Evolutionary conservation across 2,329 filamentous ascomycete genomes (phyloP).

Genomic region (Talaromyces sp.): DNA sequence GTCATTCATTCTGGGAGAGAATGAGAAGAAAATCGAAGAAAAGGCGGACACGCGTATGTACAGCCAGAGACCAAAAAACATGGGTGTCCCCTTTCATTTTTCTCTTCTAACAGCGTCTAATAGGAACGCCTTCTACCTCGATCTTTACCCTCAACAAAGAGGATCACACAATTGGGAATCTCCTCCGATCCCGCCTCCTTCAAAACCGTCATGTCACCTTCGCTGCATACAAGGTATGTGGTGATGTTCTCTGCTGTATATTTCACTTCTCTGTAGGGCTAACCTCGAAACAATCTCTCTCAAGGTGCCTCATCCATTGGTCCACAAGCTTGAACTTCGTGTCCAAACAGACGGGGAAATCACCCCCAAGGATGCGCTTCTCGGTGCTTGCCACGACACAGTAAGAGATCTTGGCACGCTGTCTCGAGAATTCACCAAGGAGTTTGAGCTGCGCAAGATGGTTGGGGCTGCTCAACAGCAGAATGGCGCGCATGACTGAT

Average conservation of each 20-base stretch:
- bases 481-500: slow-evolving; percentile 16
- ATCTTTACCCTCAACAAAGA: slow-evolving; percentile 96
- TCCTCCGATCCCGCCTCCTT: slow-evolving; percentile 80
- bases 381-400: slow-evolving; percentile 73
- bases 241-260: background rate
- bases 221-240: slow-evolving; percentile 78
- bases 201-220: slow-evolving; percentile 79
- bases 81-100: background rate
- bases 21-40: slow-evolving; percentile 90
- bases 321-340: slow-evolving; percentile 62
- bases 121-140: slow-evolving; percentile 88
- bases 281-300: background rate
- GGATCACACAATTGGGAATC: slow-evolving; percentile 90
- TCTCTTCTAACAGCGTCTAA: background rate
- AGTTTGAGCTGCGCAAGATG: slow-evolving; percentile 85
- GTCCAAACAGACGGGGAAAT: slow-evolving; percentile 87
- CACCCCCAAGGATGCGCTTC: slow-evolving; percentile 81
- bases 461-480: slow-evolving; percentile 58
- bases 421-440: slow-evolving; percentile 83
- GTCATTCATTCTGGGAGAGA: slow-evolving; percentile 79
- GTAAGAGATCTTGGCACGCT: slow-evolving; percentile 75
- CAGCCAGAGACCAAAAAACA: background rate
- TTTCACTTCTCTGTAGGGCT: background rate
- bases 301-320: slow-evolving; percentile 42
- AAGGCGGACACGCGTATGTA: slow-evolving; percentile 79